phyloP scores from a whole-genome alignment of 306 rosid species.

The Chamaecrista fasciculata region DNA sequence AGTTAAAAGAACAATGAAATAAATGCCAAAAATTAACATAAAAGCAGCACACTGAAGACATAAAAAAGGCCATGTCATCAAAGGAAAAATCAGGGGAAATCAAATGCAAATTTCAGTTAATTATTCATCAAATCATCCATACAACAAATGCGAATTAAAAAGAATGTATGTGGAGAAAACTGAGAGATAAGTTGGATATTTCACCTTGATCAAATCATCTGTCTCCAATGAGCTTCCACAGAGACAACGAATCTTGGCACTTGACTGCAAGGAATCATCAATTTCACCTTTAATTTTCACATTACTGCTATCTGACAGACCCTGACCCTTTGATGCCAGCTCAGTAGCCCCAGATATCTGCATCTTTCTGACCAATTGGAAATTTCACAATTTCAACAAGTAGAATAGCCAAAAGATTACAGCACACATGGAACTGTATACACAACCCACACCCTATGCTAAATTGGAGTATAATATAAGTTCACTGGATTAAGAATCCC shows the following conservation, averaged over 20 bases:
- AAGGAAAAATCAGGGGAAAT: not conserved
- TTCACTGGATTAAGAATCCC: not conserved
- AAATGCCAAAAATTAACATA: not conserved
- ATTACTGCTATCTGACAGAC: slow-evolving; percentile 75
- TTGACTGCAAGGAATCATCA: slow-evolving; percentile 70
- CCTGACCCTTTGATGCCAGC: slow-evolving; percentile 84
- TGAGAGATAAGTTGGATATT: not conserved
- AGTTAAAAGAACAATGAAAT: slow-evolving; percentile 4
- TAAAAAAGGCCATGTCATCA: not conserved
- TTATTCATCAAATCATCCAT: not conserved
- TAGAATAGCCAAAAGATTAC: slow-evolving; percentile 3
- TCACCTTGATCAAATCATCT: slow-evolving; percentile 85
- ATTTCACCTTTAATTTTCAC: slow-evolving; percentile 77
- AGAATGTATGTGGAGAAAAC: not conserved
- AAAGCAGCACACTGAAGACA: slow-evolving; percentile 12
- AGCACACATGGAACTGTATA: not conserved
- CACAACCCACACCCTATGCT: not conserved
- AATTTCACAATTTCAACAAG: slow-evolving; percentile 19
- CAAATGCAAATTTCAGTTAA: slow-evolving; percentile 4
- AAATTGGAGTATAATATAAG: slow-evolving; percentile 7
- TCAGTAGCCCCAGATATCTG: slow-evolving; percentile 92
- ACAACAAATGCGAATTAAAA: slow-evolving; percentile 6
- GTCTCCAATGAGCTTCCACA: slow-evolving; percentile 82
- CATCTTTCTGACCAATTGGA: slow-evolving; percentile 73
- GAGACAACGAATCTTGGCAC: slow-evolving; percentile 76